Percentiles rank a stretch among this genome's conserved stretches.
These are phyloP conservation scores for Pseudogymnoascus pannorum DNA, from an alignment of 2,329 filamentous ascomycete genomes.

Conservation along the genomic window DNA sequence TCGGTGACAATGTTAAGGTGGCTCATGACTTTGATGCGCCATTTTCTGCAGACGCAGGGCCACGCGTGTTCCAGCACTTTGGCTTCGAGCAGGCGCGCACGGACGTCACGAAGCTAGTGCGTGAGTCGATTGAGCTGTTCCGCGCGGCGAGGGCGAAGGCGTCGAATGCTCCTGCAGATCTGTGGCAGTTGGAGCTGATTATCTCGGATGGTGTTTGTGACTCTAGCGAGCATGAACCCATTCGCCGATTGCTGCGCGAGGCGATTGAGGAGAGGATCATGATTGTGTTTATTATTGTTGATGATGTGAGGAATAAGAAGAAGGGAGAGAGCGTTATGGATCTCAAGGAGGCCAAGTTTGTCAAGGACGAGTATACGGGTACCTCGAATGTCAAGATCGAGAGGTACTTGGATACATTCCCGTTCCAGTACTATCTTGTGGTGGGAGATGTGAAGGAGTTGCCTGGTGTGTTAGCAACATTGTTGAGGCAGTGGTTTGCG, in stretches of 20 bases:
- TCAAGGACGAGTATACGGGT: slow-evolving; percentile 50
- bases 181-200: slow-evolving; percentile 93
- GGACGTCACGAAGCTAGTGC: slow-evolving; percentile 72
- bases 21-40: slow-evolving; percentile 80
- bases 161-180: slow-evolving; percentile 51
- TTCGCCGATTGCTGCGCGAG: slow-evolving; percentile 74
- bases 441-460: slow-evolving; percentile 88
- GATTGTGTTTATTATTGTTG: slow-evolving; percentile 96
- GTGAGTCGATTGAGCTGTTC: slow-evolving; percentile 74
- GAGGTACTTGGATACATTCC: slow-evolving; percentile 90
- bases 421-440: slow-evolving; percentile 94
- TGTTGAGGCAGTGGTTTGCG: slow-evolving; percentile 94
- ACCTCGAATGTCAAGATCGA: slow-evolving; percentile 69
- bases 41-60: slow-evolving; percentile 74
- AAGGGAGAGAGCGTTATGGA: slow-evolving; percentile 70
- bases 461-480: slow-evolving; percentile 76
- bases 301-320: slow-evolving; percentile 48
- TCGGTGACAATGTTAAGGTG: slow-evolving; percentile 75
- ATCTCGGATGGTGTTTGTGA: slow-evolving; percentile 92
- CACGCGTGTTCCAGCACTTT: slow-evolving; percentile 77
- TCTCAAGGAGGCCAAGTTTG: slow-evolving; percentile 79
- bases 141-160: slow-evolving; percentile 56
- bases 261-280: slow-evolving; percentile 93
- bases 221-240: slow-evolving; percentile 68
- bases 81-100: slow-evolving; percentile 80